Evolutionary conservation across 805 yeast species (phyloP).

Genomic region (Candida endomychidarum): DNA sequence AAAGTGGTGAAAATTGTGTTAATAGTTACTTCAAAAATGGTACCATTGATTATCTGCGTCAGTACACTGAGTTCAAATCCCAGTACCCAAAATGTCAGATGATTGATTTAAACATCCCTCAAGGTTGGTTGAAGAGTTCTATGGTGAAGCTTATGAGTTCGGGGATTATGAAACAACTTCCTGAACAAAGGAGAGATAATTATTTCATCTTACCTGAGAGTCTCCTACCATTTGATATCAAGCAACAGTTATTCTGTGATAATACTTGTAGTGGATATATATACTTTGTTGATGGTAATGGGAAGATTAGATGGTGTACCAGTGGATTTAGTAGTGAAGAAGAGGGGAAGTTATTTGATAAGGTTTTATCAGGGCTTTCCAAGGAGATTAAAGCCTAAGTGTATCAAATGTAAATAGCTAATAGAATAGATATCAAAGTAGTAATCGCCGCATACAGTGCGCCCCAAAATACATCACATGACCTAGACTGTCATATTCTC

Average conservation of each 20-base stretch:
- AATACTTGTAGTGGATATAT: conserved; percentile 83
- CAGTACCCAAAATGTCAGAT: conserved; percentile 60
- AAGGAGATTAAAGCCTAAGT: no score
- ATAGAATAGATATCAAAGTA: background rate
- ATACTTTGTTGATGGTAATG: conserved; percentile 70
- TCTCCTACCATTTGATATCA: conserved; percentile 54
- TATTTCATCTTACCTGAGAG: conserved; percentile 66
- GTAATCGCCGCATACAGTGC: no score
- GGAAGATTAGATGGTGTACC: conserved; percentile 87
- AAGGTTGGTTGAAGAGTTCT: conserved; percentile 64
- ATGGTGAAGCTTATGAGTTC: conserved; percentile 52
- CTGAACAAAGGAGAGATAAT: conserved; percentile 49
- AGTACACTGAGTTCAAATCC: conserved; percentile 37
- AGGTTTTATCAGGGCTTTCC: conserved; percentile 58
- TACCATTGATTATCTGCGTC: conserved; percentile 40
- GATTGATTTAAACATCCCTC: conserved; percentile 75
- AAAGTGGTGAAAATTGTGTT: conserved; percentile 69
- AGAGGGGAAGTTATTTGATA: conserved; percentile 66
- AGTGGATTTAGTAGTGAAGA: conserved; percentile 75
- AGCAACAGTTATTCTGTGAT: conserved; percentile 61
- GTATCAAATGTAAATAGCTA: background rate
- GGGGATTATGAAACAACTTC: conserved; percentile 44
- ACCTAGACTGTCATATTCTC: conserved; percentile 1
- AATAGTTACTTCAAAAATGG: conserved; percentile 55
- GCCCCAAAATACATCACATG: background rate